These are phyloP conservation scores for Tetraselmis striata DNA, from an alignment of 139 green algal species.

Conservation along the genomic window DNA sequence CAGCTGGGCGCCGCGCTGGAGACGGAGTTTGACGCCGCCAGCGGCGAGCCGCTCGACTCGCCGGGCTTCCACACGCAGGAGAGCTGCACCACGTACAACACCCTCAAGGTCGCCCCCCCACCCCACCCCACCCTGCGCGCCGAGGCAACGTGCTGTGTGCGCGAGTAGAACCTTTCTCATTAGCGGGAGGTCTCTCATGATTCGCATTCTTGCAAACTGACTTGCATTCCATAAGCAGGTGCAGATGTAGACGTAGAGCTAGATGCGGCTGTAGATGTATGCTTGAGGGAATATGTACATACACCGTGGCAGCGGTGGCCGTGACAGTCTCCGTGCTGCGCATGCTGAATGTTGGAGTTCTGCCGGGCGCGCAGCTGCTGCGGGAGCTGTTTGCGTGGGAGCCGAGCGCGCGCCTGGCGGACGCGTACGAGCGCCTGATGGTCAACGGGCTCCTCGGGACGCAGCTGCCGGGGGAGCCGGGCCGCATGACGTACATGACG, in stretches of 20 bases:
- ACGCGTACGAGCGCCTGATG: conserved; percentile 50
- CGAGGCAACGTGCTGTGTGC: too few species aligned
- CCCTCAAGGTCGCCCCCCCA: conserved; percentile 54
- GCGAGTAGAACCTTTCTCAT: too few species aligned
- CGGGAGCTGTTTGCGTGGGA: too few species aligned
- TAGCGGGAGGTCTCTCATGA: too few species aligned
- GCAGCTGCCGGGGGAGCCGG: conserved; percentile 25
- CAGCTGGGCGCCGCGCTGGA: conserved; percentile 26
- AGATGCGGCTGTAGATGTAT: not conserved
- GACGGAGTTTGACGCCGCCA: not conserved
- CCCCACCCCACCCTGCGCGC: too few species aligned
- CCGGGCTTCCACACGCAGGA: conserved; percentile 36
- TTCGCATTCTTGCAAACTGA: too few species aligned
- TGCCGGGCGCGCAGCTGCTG: too few species aligned
- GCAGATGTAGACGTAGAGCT: too few species aligned
- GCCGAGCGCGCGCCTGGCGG: too few species aligned
- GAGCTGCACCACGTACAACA: conserved; percentile 62
- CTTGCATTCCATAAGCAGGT: too few species aligned
- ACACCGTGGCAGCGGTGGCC: not conserved
- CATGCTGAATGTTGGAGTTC: too few species aligned
- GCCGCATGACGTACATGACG: conserved; percentile 40
- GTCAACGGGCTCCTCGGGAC: conserved; percentile 44
- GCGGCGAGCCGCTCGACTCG: too few species aligned
- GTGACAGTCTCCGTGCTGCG: not conserved
- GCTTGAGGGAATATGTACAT: not conserved